Evolutionary conservation across 441 rosid species (phyloP), one percentile per base, ranked within the genome.

Genomic region (Adansonia gregorii): DNA sequence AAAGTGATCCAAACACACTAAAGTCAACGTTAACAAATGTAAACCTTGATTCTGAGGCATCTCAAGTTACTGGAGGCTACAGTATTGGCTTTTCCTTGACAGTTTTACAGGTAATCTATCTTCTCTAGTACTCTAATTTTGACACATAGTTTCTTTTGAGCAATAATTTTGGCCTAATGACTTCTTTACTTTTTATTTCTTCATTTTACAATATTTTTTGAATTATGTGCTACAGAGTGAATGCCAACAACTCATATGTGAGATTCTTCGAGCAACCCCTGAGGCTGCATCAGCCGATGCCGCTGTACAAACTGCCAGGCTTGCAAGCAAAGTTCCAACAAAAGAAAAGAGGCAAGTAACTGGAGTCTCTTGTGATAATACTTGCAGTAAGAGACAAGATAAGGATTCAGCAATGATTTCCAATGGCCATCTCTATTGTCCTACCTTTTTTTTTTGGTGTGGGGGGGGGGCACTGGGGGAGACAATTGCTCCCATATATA

Each of bases 231-330:
- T 65, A 68, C 82, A 96, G 99, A 96, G 99, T 85, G 99, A 97
- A 86, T 94, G 98, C 87, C 99, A 97, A 87, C 99, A 97, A 90
- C 97, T 97, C 77, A 92, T 97, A 76, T 97, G 99, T 82, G 99
- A 97, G 86, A 91, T 97, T 87, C 85, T 97, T 79, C 89, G 99
- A 86, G 98, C 99, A 82, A 94, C 98, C 72, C 99, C 99, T 58
- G 98, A 97, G 89, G 98, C 99, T 86, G 93, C 99, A 77, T 91
- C 98, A 61, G 98, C 97, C 58, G 99, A 97, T 90, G 91, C 95
- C 75, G 93, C 97, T 76, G 95, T 92, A 61, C 99, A 94, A 87
- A 94, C 97, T 82, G 97, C 98, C 82, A 91, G 95, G 86, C 98
- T 92, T 85, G 97, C 95, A 74, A 94, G 84, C 86, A 96, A 92